These are phyloP conservation scores for Backusella macrospora DNA, from an alignment of 192 early-diverging fungal species.

Conservation along the genomic window DNA sequence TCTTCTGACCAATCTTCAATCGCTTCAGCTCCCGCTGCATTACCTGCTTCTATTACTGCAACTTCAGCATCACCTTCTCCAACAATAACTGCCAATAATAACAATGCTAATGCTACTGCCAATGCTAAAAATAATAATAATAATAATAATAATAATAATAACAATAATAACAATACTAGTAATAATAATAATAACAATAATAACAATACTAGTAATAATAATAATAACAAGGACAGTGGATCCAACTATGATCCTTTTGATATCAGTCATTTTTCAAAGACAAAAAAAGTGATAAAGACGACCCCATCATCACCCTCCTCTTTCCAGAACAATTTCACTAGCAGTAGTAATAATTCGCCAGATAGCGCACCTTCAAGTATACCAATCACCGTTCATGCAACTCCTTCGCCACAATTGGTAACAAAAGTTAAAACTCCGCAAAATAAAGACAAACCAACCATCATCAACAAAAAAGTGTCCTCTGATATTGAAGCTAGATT, in stretches of 20 bases:
- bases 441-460: not conserved
- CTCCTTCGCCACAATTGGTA: not conserved
- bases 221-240: not conserved
- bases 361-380: not conserved
- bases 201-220: not conserved
- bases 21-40: not conserved
- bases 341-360: not conserved
- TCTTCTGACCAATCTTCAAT: conserved; percentile 25
- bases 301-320: not conserved
- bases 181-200: not conserved
- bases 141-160: too few species aligned
- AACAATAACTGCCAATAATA: too few species aligned
- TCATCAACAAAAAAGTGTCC: conserved; percentile 13
- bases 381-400: conserved; percentile 11
- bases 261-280: not conserved
- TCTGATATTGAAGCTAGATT: conserved; percentile 24
- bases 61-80: not conserved
- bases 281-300: not conserved
- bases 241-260: conserved; percentile 27
- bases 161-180: too few species aligned
- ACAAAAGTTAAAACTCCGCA: conserved; percentile 5
- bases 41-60: not conserved
- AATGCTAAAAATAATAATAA: too few species aligned
- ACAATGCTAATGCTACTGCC: not conserved
- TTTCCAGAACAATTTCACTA: conserved; percentile 11